phyloP scores from a whole-genome alignment of 2,329 filamentous ascomycete genomes.

The Magnaporthiopsis rhizophila region DNA sequence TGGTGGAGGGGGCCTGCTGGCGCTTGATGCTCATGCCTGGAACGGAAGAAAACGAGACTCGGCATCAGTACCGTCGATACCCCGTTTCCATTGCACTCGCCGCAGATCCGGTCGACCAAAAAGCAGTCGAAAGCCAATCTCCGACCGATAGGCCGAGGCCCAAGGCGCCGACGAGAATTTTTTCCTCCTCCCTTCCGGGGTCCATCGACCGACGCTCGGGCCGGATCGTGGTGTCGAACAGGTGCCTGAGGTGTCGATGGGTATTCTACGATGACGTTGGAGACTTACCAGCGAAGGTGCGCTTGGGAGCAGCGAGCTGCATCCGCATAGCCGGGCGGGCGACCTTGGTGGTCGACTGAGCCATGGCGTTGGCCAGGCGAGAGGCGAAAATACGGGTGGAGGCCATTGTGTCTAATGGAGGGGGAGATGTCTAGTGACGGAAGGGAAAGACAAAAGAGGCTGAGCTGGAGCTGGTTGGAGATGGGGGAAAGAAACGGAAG shows the following conservation, averaged over 20 bases:
- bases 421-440: slow-evolving; percentile 31
- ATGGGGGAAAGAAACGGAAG: slow-evolving; percentile 12
- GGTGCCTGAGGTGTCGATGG: neutral
- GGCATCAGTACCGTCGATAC: slow-evolving; percentile 11
- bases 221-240: neutral
- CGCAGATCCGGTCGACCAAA: neutral
- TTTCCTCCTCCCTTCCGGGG: neutral
- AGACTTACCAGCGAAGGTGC: slow-evolving; percentile 67
- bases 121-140: neutral
- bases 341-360: slow-evolving; percentile 66
- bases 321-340: slow-evolving; percentile 67
- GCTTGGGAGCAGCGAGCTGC: slow-evolving; percentile 61
- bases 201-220: neutral
- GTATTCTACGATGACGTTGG: neutral
- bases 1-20: slow-evolving; percentile 58
- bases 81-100: neutral
- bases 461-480: slow-evolving; percentile 3
- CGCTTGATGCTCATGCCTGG: slow-evolving; percentile 48
- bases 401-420: slow-evolving; percentile 64
- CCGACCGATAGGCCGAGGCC: neutral
- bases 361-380: slow-evolving; percentile 69
- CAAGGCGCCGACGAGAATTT: neutral
- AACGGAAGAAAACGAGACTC: slow-evolving; percentile 9
- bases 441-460: slow-evolving; percentile 24
- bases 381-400: slow-evolving; percentile 69